phyloP scores from a whole-genome alignment of 768 basidiomycete genomes.

The Flagelloscypha sp. region DNA sequence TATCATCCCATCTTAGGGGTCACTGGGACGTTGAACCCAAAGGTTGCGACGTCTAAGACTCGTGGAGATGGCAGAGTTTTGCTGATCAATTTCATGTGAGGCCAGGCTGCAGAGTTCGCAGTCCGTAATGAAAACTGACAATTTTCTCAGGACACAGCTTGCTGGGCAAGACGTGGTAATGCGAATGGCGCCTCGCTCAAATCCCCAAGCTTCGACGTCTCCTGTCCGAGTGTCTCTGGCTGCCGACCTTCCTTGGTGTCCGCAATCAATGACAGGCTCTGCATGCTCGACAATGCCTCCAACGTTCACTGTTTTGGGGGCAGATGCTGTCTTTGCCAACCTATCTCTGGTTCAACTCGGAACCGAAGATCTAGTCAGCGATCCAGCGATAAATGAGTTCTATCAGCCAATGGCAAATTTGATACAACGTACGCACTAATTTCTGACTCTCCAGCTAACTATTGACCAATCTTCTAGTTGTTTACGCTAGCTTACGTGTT shows the following conservation, averaged over 20 bases:
- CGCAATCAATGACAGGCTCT: constrained; percentile 11
- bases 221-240: constrained; percentile 16
- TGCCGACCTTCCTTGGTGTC: constrained; percentile 16
- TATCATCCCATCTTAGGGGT: constrained; percentile 12
- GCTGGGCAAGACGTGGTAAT: too few relatives aligned
- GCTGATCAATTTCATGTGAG: too few relatives aligned
- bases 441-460: constrained; percentile 6
- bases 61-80: too few relatives aligned
- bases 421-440: too few relatives aligned
- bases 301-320: constrained; percentile 11
- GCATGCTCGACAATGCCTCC: constrained; percentile 13
- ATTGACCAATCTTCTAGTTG: constrained; percentile 15
- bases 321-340: constrained; percentile 10
- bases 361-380: too few relatives aligned
- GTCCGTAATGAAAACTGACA: too few relatives aligned
- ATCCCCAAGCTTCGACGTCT: too few relatives aligned
- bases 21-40: constrained; percentile 7
- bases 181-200: too few relatives aligned
- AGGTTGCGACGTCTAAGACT: constrained; percentile 9
- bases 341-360: constrained; percentile 1
- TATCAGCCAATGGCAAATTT: constrained; percentile 11
- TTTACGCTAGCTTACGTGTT: constrained; percentile 18
- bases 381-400: background rate
- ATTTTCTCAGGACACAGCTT: too few relatives aligned
- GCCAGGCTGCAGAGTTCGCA: too few relatives aligned